Evolutionary conservation across 768 basidiomycete genomes (phyloP), one percentile per base, ranked within the genome.

Genomic region (Lactarius pseudohatsudake): DNA sequence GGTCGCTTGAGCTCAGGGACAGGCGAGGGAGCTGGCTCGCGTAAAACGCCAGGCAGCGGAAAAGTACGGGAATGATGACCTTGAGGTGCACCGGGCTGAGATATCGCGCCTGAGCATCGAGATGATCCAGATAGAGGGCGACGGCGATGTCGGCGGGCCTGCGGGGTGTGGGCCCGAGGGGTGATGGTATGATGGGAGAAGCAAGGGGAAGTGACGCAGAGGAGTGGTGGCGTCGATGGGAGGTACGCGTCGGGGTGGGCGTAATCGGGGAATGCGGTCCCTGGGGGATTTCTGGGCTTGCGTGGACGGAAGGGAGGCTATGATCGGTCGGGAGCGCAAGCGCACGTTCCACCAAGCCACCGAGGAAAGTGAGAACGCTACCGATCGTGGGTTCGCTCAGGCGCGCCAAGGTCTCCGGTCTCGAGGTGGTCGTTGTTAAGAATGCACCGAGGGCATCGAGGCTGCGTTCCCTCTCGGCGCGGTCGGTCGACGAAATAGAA

Each of bases 11-110:
- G 74, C 79, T 79, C 50, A 91, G 78, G 6, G 88, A 85, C 11
- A 93, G 77, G 9, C 88, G 84, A 47, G 91, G 88, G 18, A 93
- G 81, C 1, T 89, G 85, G 3, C 85, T 82, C 4, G 85, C 79
- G 72, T 84, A 89, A 70, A 84, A 86, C 1, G 87, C 85, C 28
- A 90, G 80, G 26, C 83, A 83, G 20, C 88, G 86, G 72, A 91
- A 89, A n/a, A 93, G 83, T 40, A 89, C 79, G 0, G 89, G 87
- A n/a, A 92, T 78, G 61, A 92, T 85, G 41, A 76, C 71, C 15
- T 77, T 73, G 41, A 91, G 81, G 71, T 83, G 81, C 13, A 75
- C 75, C 8, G 86, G 82, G 6, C 86, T 79, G 18, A 91, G 78
- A 18, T 80, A 81, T 72, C 87, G 87, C 56, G 86, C 76, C 65